phyloP scores from a whole-genome alignment of 306 rosid genomes.

The Acacia melanoxylon region DNA sequence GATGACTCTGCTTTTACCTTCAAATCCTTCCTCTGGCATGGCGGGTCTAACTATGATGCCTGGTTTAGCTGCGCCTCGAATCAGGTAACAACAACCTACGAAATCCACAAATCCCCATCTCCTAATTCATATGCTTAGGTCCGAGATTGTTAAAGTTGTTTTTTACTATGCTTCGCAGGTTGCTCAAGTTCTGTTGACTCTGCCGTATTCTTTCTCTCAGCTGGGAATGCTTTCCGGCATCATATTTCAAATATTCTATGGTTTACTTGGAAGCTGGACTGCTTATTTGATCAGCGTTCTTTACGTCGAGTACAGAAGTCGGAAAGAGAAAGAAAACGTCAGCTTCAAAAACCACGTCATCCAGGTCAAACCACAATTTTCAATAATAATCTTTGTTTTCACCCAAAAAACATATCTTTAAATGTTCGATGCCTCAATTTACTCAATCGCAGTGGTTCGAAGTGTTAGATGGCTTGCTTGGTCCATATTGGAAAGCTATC shows the following conservation, averaged over 20 bases:
- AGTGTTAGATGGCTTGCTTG: conserved; percentile 87
- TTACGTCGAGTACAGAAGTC: conserved; percentile 78
- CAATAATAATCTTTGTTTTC: neutral
- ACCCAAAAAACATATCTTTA: neutral
- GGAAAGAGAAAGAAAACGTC: conserved; percentile 87
- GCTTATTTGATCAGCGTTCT: conserved; percentile 92
- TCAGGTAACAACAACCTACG: conserved; percentile 50
- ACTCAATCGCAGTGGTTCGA: conserved; percentile 76
- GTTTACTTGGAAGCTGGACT: conserved; percentile 95
- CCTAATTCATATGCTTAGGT: neutral
- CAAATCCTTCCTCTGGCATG: conserved; percentile 79
- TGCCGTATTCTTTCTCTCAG: conserved; percentile 90
- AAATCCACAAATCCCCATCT: neutral
- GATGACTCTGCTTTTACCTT: conserved; percentile 41
- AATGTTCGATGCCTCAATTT: neutral
- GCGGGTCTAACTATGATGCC: conserved; percentile 94
- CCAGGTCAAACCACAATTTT: conserved; percentile 54
- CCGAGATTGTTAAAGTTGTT: neutral
- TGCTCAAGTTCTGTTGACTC: conserved; percentile 89
- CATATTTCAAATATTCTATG: conserved; percentile 78
- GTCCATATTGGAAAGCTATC: conserved; percentile 86
- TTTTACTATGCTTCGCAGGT: conserved; percentile 49
- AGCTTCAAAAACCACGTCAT: conserved; percentile 96
- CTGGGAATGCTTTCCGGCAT: conserved; percentile 86
- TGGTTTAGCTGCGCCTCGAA: conserved; percentile 98